Percentiles rank a stretch among this genome's conserved stretches.
Evolutionary conservation across 768 basidiomycete genomes (phyloP).

Genomic region (Kwoniella sp.): DNA sequence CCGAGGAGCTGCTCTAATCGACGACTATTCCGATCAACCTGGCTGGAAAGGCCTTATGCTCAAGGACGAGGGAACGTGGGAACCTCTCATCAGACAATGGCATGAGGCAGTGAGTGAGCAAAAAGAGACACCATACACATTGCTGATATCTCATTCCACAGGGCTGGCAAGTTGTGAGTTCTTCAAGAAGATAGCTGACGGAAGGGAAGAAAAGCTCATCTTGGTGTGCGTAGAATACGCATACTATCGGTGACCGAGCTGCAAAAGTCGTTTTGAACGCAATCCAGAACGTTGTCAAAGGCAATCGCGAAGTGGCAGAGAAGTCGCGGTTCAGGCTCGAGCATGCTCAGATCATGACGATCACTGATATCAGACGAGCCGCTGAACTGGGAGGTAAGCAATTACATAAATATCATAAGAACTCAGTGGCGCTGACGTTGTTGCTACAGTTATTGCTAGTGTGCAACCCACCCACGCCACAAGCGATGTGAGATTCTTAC

Average conservation of each 20-base stretch:
- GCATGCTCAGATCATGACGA: conserved; percentile 85
- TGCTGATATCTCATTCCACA: conserved; percentile 10
- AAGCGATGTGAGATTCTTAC: conserved; percentile 52
- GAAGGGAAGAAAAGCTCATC: no score
- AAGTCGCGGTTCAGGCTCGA: conserved; percentile 73
- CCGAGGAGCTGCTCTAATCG: conserved; percentile 84
- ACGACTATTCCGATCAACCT: conserved; percentile 78
- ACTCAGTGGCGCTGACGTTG: background rate
- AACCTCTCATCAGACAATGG: conserved; percentile 64
- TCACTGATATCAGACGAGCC: conserved; percentile 68
- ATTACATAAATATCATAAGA: no score
- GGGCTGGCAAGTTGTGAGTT: conserved; percentile 80
- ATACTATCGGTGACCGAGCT: conserved; percentile 68
- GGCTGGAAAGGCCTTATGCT: conserved; percentile 71
- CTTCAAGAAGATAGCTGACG: no score
- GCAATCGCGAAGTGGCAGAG: conserved; percentile 17
- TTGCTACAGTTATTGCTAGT: conserved; percentile 75
- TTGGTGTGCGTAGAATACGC: conserved; percentile 65
- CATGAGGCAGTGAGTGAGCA: conserved; percentile 61
- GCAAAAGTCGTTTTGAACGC: conserved; percentile 81
- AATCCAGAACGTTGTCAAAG: conserved; percentile 68
- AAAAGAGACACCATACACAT: background rate
- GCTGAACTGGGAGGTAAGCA: conserved; percentile 71
- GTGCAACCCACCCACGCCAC: conserved; percentile 92
- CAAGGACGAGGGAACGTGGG: conserved; percentile 62